phyloP scores from a whole-genome alignment of 192 early-diverging fungal species.

The Gryganskiella cystojenkinii region DNA sequence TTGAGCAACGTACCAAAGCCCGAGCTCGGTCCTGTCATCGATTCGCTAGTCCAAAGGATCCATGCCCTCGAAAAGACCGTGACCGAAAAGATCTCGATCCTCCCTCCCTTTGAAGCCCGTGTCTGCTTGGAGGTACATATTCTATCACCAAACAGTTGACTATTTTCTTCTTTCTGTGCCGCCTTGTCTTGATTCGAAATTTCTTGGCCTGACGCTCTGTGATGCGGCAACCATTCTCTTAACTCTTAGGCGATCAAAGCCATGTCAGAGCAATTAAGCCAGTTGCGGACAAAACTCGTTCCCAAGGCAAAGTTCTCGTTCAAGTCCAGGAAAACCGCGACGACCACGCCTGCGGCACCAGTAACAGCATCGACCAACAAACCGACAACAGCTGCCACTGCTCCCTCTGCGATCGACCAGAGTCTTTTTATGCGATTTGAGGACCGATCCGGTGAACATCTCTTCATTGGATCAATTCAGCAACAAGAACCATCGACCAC shows the following conservation, averaged over 20 bases:
- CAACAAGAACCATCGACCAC: background rate
- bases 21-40: conserved; percentile 47
- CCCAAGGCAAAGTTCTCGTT: conserved; percentile 78
- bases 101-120: conserved; percentile 77
- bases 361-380: background rate
- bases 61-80: conserved; percentile 66
- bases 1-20: conserved; percentile 37
- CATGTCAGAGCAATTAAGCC: conserved; percentile 53
- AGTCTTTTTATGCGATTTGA: conserved; percentile 51
- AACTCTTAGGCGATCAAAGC: background rate
- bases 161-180: background rate
- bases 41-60: conserved; percentile 57
- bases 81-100: conserved; percentile 69
- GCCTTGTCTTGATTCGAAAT: background rate
- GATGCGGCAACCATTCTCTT: background rate
- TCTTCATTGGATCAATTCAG: conserved; percentile 45
- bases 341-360: background rate
- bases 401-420: conserved; percentile 8
- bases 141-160: background rate
- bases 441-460: conserved; percentile 33
- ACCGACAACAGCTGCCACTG: conserved; percentile 1
- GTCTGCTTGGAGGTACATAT: conserved; percentile 62
- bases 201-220: background rate
- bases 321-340: conserved; percentile 59
- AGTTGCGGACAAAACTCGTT: conserved; percentile 48